These are phyloP conservation scores for Chrysoporthe deuterocubensis DNA, from an alignment of 2,329 filamentous ascomycete genomes.

Conservation along the genomic window DNA sequence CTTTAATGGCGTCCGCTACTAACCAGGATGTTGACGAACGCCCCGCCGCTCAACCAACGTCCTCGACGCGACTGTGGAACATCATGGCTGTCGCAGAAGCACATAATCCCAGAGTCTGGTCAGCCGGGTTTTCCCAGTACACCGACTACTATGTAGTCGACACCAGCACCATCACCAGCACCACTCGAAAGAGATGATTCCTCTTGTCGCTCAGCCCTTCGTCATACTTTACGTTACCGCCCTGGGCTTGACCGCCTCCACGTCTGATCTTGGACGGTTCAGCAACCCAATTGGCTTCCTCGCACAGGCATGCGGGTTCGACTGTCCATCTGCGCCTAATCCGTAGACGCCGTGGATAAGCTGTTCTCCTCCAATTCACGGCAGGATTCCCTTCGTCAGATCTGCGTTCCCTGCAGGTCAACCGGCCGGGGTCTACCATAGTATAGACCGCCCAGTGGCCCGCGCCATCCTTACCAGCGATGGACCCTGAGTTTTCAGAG, in stretches of 20 bases:
- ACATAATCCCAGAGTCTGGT: conserved; percentile 12
- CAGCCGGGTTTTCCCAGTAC: conserved; percentile 18
- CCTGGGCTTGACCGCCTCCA: conserved; percentile 21
- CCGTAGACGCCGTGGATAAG: not conserved
- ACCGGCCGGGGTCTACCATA: conserved; percentile 11
- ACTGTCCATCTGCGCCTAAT: conserved; percentile 7
- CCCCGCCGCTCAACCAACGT: conserved; percentile 19
- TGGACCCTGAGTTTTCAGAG: conserved; percentile 24
- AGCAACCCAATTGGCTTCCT: conserved; percentile 20
- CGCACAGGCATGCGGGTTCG: conserved; percentile 20
- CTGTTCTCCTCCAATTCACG: conserved; percentile 12
- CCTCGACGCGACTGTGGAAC: conserved; percentile 18
- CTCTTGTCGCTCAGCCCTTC: not conserved
- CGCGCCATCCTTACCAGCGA: conserved; percentile 27
- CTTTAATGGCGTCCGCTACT: conserved; percentile 28
- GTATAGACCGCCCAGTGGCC: conserved; percentile 15
- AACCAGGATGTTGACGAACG: conserved; percentile 19
- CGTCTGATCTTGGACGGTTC: conserved; percentile 4
- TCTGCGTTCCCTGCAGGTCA: conserved; percentile 22
- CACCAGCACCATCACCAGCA: conserved; percentile 6
- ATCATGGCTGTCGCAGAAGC: conserved; percentile 9
- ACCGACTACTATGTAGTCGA: conserved; percentile 17
- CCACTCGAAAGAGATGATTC: conserved; percentile 8
- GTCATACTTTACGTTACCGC: conserved; percentile 8
- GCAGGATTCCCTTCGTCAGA: conserved; percentile 13